phyloP scores from a whole-genome alignment of 2,329 filamentous ascomycete species.

The Stagonosporopsis tanaceti region DNA sequence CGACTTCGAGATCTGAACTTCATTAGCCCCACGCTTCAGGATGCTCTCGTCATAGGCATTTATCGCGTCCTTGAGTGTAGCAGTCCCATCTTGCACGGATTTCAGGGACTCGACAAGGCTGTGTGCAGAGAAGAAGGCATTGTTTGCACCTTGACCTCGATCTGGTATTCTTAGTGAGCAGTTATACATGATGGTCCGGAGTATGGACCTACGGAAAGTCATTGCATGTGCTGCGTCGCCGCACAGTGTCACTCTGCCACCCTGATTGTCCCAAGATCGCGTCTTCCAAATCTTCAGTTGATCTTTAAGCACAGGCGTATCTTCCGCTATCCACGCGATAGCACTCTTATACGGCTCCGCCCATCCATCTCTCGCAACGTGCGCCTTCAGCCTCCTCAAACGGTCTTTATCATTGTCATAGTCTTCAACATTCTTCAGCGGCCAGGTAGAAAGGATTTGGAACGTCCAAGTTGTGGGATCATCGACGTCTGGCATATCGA shows the following conservation, averaged over 20 bases:
- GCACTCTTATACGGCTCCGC: constrained; percentile 47
- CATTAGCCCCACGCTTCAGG: constrained; percentile 38
- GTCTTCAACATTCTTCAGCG: constrained; percentile 35
- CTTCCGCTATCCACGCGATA: constrained; percentile 44
- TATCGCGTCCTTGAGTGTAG: constrained; percentile 28
- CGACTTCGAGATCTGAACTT: constrained; percentile 44
- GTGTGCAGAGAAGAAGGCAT: constrained; percentile 46
- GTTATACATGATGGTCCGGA: background rate
- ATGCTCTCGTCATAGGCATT: constrained; percentile 39
- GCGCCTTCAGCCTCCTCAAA: constrained; percentile 37
- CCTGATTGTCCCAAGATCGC: constrained; percentile 44
- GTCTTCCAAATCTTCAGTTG: constrained; percentile 49
- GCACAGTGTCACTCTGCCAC: constrained; percentile 45
- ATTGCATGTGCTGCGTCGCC: constrained; percentile 54
- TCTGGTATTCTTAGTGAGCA: constrained; percentile 27
- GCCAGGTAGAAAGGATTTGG: constrained; percentile 45
- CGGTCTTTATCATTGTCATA: constrained; percentile 37
- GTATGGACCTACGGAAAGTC: constrained; percentile 43
- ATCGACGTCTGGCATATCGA: constrained; percentile 42
- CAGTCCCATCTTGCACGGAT: constrained; percentile 18
- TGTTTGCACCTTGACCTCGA: constrained; percentile 50
- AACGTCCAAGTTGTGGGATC: constrained; percentile 48
- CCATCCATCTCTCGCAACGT: constrained; percentile 38
- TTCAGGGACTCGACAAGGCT: constrained; percentile 38
- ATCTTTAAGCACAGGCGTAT: constrained; percentile 39